Base-by-base conservation (phyloP, 2,329 filamentous ascomycete species). In the Pseudogymnoascus sp. region DNA sequence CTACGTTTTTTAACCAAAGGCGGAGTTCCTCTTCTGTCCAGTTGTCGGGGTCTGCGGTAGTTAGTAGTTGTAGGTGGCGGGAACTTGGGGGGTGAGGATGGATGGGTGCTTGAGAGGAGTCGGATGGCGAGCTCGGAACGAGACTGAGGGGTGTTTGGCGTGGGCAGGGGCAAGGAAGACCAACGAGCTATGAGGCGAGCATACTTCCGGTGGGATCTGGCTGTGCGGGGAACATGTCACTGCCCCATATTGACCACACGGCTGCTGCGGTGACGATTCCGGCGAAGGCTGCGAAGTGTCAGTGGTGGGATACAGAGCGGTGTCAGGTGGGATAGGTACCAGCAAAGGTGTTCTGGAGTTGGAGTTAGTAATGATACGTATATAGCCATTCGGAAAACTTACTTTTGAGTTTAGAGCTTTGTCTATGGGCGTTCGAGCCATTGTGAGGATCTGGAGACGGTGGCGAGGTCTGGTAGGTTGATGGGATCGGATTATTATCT, bases 1-100 rank as follows among this genome's bases (percentile, higher is more conserved):
- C 76, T 82, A 96, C 93, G 69, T 83, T 84, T 52, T 85, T 84
- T 60, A 97, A 78, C 92, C 92, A 97, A 70, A 87, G 80, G 65
- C 85, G 81, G 74, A 96, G 79, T 71, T 97, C 91, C 58, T 91
- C 87, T 63, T 81, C 80, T 0, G 90, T 91, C 93, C 93, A 97
- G 8, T 74, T 78, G 43, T 83, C 79, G 2, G 86, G 86, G 66
- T 88, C 85, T 86, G 63, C 60, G 5, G 14, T 3, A 4, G 19
- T 43, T 61, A 49, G 55, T 39, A 33, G 29, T 21, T 21, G 52
- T 60, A 31, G 37, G 26, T 29, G 29, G 31, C n/a, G 45, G 31
- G 64, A 64, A 29, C 39, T 1, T 7, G 26, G 6, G 26, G 26
- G 26, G 41, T n/a, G 39, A 8, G 5, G 31, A 37, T 21, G 52